Conservation (phyloP, 1,139 yeast species). For the Yamadazyma siamensis region DNA sequence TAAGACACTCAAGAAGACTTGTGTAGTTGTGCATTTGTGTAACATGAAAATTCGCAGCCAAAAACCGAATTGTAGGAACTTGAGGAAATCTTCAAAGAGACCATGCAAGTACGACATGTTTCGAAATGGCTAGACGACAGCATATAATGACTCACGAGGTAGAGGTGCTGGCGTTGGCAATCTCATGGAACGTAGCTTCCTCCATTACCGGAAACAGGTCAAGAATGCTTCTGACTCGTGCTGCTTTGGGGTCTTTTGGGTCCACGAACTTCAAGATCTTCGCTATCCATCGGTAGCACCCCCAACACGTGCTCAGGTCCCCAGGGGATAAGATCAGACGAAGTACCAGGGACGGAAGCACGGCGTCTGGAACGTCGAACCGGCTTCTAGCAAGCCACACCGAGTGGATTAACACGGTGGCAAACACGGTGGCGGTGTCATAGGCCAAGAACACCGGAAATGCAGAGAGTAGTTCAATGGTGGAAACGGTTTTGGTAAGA, state of each 20-base stretch:
- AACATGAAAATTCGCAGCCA: too few species aligned
- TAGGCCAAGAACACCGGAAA: constrained; percentile 38
- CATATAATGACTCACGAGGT: too few species aligned
- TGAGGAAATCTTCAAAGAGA: too few species aligned
- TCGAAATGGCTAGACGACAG: too few species aligned
- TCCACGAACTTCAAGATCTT: constrained; percentile 26
- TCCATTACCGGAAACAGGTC: constrained; percentile 1
- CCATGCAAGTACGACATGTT: too few species aligned
- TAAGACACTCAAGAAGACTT: too few species aligned
- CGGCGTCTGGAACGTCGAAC: constrained; percentile 15
- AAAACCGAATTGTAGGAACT: too few species aligned
- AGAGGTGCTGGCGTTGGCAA: too few species aligned
- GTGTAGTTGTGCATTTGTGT: too few species aligned
- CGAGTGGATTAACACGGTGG: constrained; percentile 28
- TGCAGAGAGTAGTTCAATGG: constrained; percentile 40
- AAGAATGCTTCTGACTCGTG: constrained; percentile 5
- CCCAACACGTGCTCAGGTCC: constrained; percentile 20
- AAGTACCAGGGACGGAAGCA: constrained; percentile 24
- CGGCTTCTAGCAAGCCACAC: constrained; percentile 27
- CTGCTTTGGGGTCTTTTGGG: constrained; percentile 24
- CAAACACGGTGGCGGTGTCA: constrained; percentile 33
- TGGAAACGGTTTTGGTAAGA: constrained; percentile 30
- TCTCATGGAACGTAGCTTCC: constrained; percentile 1
- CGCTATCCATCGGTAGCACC: constrained; percentile 33
- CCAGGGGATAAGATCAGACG: constrained; percentile 15